phyloP scores from a whole-genome alignment of 352 stramenopile species.

The Blastocystis sp. region DNA sequence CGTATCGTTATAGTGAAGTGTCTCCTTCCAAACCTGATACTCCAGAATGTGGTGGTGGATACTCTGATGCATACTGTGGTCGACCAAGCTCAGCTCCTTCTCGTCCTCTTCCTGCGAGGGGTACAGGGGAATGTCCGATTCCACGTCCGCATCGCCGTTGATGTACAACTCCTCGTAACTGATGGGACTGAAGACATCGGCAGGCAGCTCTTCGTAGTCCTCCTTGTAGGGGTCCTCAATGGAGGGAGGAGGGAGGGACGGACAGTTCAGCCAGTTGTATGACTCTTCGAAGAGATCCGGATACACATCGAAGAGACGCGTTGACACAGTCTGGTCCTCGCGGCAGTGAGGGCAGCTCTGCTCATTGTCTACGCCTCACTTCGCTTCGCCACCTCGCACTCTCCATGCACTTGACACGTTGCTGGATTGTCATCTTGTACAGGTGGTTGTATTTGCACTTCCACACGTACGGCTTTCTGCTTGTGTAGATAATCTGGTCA shows the following conservation, averaged over 20 bases:
- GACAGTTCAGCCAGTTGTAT: conserved; percentile 69
- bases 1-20: conserved; percentile 1
- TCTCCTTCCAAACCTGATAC: conserved; percentile 57
- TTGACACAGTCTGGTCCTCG: background rate
- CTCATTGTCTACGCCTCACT: background rate
- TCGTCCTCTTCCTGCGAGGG: background rate
- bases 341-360: conserved; percentile 7
- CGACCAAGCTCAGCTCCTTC: background rate
- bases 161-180: conserved; percentile 37
- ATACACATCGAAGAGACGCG: conserved; percentile 15
- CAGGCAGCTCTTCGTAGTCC: too few species aligned
- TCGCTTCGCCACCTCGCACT: background rate
- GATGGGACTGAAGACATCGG: conserved; percentile 31
- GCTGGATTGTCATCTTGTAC: conserved; percentile 21
- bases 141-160: background rate
- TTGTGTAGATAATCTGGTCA: conserved; percentile 36
- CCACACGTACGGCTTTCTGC: conserved; percentile 5
- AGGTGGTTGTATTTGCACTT: conserved; percentile 34
- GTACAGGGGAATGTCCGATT: background rate
- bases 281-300: conserved; percentile 63
- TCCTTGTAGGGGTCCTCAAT: background rate
- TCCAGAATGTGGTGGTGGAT: conserved; percentile 51
- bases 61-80: conserved; percentile 20
- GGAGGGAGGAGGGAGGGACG: conserved; percentile 8
- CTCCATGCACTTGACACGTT: background rate